Evolutionary conservation across 768 basidiomycete species (phyloP).

Genomic region (Podaxis sp.): DNA sequence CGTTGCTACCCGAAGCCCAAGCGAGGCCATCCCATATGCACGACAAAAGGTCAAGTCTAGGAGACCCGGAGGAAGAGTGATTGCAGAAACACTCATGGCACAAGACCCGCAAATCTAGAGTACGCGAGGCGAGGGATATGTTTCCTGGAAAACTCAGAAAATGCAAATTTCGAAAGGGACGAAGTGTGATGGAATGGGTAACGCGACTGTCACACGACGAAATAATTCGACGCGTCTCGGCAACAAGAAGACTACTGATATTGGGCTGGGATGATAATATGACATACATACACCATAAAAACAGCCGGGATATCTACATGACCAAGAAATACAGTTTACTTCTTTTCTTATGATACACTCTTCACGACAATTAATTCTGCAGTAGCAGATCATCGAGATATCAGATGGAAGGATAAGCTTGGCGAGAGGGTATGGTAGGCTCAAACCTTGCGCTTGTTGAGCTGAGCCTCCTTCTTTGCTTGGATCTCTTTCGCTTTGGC

Average conservation of each 20-base stretch:
- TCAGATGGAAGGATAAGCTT: background rate
- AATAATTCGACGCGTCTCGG: background rate
- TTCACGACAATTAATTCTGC: background rate
- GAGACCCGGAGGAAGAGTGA: background rate
- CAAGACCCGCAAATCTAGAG: background rate
- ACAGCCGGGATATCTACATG: background rate
- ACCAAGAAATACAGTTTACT: constrained; percentile 3
- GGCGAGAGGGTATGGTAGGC: too few relatives aligned
- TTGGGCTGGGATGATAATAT: background rate
- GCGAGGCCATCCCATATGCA: background rate
- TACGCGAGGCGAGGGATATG: background rate
- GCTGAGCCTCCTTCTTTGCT: constrained; percentile 54
- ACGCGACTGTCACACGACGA: constrained; percentile 2
- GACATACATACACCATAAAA: constrained; percentile 8
- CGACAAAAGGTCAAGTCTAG: constrained; percentile 3
- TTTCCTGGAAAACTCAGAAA: background rate
- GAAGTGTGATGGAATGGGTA: background rate
- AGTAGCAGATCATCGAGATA: background rate
- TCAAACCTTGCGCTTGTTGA: constrained; percentile 23
- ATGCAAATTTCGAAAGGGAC: background rate
- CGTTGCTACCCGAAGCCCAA: background rate
- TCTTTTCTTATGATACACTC: background rate
- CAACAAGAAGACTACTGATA: background rate
- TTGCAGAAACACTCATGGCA: background rate
- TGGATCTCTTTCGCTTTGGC: constrained; percentile 66